Evolutionary conservation across 2,329 filamentous ascomycete genomes (phyloP), one percentile per base, ranked within the genome.

Genomic region (Metarhizium rileyi): DNA sequence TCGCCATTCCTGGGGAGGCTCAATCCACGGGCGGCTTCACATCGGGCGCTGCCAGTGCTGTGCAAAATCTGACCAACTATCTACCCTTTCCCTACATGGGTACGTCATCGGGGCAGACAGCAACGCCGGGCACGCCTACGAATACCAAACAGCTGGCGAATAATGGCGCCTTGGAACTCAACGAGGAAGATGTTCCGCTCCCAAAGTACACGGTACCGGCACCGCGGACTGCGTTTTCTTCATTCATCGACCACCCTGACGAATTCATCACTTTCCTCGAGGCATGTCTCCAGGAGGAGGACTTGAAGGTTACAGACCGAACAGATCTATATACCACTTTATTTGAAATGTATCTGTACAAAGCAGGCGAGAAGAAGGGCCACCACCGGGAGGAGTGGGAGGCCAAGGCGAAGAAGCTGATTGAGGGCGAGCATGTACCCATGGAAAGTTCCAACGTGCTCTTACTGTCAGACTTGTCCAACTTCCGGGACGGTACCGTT

Each of bases 301-400:
- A 78, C 22, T 67, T 95, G n/a, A 81, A 81, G 20, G 75, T 86
- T 33, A 77, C 81, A 8, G 87, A 96, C 62, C 86, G 83, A 55
- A 79, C 84, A 1, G 94, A 98, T 64, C 75, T 98, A 16, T 93
- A 93, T 61, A 97, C 91, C 0, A 96, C 94, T 0, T 67, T 98
- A 14, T 97, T 98, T 62, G 94, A 98, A 66, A 97, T 98, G 86
- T 98, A 97, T 62, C 73, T 98, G 8, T 87, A 95, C 65, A 93
- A 90, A 59, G 87, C 91, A 22, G 86, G 83, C 52, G 80, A 84
- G 51, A 84, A 84, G 60, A 87, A 83, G 59, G 83, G 83, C 9
- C 72, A 74, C 44, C 66, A 66, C 63, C 68, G 84, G 55, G 79
- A 86, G 57, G 79, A 85, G 55, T 98, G 93, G 91, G 89, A 96